Evolutionary conservation across 768 basidiomycete genomes (phyloP).

Genomic region (Ramaria sp.): DNA sequence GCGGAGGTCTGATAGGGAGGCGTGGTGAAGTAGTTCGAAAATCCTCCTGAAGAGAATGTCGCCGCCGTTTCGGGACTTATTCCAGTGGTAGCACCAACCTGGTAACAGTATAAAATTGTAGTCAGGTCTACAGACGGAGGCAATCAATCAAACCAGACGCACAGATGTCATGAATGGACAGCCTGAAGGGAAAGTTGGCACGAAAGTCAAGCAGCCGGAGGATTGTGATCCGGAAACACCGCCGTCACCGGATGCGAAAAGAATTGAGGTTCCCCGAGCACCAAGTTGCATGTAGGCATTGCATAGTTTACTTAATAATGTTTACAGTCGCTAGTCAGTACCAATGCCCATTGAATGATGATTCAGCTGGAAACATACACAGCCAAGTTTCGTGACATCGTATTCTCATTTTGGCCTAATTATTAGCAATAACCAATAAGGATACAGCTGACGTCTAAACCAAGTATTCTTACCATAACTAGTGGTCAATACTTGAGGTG

Average conservation of each 20-base stretch:
- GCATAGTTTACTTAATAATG: constrained; percentile 20
- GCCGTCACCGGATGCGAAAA: constrained; percentile 30
- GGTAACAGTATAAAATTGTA: constrained; percentile 14
- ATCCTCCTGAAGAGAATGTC: constrained; percentile 25
- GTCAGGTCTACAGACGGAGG: not conserved
- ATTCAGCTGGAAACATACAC: constrained; percentile 11
- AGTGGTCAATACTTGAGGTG: constrained; percentile 21
- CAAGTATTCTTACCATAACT: constrained; percentile 21
- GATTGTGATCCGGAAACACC: constrained; percentile 25
- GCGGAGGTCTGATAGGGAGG: constrained; percentile 20
- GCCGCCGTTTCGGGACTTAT: constrained; percentile 22
- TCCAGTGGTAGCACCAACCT: constrained; percentile 24
- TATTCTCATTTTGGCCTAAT: constrained; percentile 18
- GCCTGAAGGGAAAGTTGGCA: constrained; percentile 25
- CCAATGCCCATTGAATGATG: too few relatives aligned
- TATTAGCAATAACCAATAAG: too few relatives aligned
- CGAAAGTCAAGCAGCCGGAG: constrained; percentile 20
- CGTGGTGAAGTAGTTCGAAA: constrained; percentile 23
- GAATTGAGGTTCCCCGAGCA: constrained; percentile 24
- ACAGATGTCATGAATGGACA: constrained; percentile 20
- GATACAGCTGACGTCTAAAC: too few relatives aligned
- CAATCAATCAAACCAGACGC: not conserved
- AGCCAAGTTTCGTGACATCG: constrained; percentile 15
- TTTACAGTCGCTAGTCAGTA: not conserved
- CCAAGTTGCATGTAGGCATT: constrained; percentile 27